A percentile compares a stretch with the other conserved stretches of the same genome.
Evolutionary conservation across 495 filamentous ascomycete species (phyloP).

Genomic region (Parmelia sp.): DNA sequence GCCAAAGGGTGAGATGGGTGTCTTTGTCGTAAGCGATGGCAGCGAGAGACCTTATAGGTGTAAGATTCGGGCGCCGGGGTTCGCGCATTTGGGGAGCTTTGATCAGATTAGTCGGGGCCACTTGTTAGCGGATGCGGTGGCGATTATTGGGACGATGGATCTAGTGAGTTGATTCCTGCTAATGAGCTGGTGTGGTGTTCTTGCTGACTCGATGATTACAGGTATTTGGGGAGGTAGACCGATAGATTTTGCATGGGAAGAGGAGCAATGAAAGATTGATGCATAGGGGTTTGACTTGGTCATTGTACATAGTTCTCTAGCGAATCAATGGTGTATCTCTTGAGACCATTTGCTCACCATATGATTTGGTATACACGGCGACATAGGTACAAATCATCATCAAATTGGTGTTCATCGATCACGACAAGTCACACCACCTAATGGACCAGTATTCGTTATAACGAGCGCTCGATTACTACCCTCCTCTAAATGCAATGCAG

Average conservation of each 20-base stretch:
- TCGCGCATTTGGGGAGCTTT: constrained; percentile 90
- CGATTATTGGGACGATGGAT: constrained; percentile 93
- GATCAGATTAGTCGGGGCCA: constrained; percentile 90
- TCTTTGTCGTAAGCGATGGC: constrained; percentile 94
- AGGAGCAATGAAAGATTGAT: neutral
- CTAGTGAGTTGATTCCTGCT: constrained; percentile 40
- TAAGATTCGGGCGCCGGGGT: constrained; percentile 94
- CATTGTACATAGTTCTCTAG: constrained; percentile 10
- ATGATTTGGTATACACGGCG: no score
- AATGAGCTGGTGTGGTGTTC: neutral
- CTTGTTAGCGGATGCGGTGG: constrained; percentile 92
- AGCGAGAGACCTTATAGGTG: constrained; percentile 95
- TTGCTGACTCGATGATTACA: constrained; percentile 9
- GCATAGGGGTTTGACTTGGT: constrained; percentile 3
- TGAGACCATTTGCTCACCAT: neutral
- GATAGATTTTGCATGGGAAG: constrained; percentile 35
- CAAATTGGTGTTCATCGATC: neutral
- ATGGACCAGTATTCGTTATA: neutral
- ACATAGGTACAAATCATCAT: neutral
- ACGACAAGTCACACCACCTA: neutral
- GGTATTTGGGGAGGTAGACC: constrained; percentile 62
- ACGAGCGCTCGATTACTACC: neutral
- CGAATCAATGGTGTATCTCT: neutral
- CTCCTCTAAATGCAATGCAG: neutral
- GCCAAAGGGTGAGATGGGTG: constrained; percentile 99